Evolutionary conservation across 192 early-diverging fungal species (phyloP).

Genomic region (Linnemannia zychae): DNA sequence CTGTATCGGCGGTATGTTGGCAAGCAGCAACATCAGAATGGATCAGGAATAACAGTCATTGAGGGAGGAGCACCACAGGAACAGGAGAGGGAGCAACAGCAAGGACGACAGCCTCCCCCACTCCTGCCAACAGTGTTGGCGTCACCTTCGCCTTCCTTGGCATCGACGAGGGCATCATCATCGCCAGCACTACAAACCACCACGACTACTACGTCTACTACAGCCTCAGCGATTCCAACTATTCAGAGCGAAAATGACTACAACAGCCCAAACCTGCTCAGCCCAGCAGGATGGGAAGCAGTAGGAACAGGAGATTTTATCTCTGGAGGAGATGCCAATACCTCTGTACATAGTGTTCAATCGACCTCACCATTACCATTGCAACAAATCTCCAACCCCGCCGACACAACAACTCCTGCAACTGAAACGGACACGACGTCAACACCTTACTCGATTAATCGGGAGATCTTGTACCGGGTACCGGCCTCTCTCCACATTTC

Average conservation of each 20-base stretch:
- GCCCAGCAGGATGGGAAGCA: neutral
- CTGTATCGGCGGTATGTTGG: slow-evolving; percentile 34
- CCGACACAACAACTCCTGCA: neutral
- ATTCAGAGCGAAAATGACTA: neutral
- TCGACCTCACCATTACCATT: neutral
- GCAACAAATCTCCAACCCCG: neutral
- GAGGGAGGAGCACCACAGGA: neutral
- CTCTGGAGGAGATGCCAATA: neutral
- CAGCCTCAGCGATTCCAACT: neutral
- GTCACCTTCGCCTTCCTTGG: neutral
- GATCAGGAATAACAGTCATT: neutral
- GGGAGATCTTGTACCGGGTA: slow-evolving; percentile 45
- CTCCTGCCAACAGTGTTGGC: neutral
- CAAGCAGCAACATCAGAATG: neutral
- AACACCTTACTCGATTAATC: slow-evolving; percentile 6
- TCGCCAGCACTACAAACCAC: neutral
- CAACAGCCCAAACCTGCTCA: neutral
- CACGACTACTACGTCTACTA: too few species aligned
- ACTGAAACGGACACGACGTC: neutral
- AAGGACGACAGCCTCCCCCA: neutral
- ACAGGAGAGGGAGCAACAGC: neutral
- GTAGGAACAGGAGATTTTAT: neutral
- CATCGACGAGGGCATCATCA: neutral
- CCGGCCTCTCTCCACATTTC: slow-evolving; percentile 16
- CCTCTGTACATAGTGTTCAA: neutral